A percentile compares a stretch with the other conserved stretches of the same genome.
Conservation (phyloP, 2,329 filamentous ascomycete species). For the Trichoderma sp. region DNA sequence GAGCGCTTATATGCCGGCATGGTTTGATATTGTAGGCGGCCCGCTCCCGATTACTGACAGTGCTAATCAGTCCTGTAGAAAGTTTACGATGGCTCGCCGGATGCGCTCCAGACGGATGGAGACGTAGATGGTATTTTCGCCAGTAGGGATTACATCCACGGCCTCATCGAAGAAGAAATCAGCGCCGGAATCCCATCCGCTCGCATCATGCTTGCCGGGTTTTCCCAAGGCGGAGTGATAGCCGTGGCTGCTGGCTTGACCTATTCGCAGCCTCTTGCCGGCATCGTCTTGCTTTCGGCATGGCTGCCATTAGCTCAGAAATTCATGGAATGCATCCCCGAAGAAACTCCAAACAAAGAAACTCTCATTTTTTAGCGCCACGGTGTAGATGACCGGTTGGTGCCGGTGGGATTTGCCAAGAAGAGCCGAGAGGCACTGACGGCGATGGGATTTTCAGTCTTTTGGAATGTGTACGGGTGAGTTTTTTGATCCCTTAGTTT, state of each 20-base stretch:
- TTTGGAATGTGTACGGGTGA: slow-evolving; percentile 75
- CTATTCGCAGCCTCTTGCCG: slow-evolving; percentile 70
- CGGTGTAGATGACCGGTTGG: slow-evolving; percentile 71
- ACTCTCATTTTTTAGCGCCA: slow-evolving; percentile 87
- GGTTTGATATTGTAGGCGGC: slow-evolving; percentile 74
- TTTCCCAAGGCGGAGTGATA: slow-evolving; percentile 89
- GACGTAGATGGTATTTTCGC: slow-evolving; percentile 74
- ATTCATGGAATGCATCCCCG: slow-evolving; percentile 45
- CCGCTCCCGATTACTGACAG: not conserved
- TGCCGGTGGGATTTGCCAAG: slow-evolving; percentile 66
- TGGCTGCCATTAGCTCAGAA: slow-evolving; percentile 70
- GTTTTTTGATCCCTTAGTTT: slow-evolving; percentile 35
- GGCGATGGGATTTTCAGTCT: slow-evolving; percentile 69
- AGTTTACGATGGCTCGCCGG: slow-evolving; percentile 14
- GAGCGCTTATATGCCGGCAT: slow-evolving; percentile 80
- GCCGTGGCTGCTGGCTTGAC: slow-evolving; percentile 82
- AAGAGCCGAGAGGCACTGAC: slow-evolving; percentile 64
- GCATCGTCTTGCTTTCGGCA: slow-evolving; percentile 80
- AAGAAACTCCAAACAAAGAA: slow-evolving; percentile 50
- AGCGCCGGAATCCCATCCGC: slow-evolving; percentile 73
- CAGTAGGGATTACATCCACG: slow-evolving; percentile 74
- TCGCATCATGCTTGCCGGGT: slow-evolving; percentile 83
- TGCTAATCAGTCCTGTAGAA: slow-evolving; percentile 3
- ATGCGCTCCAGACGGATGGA: slow-evolving; percentile 43
- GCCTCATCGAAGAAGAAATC: slow-evolving; percentile 78